A percentile compares a stretch with the other conserved stretches of the same genome.
Conservation (phyloP, 306 rosid species). For the Malus asiatica region DNA sequence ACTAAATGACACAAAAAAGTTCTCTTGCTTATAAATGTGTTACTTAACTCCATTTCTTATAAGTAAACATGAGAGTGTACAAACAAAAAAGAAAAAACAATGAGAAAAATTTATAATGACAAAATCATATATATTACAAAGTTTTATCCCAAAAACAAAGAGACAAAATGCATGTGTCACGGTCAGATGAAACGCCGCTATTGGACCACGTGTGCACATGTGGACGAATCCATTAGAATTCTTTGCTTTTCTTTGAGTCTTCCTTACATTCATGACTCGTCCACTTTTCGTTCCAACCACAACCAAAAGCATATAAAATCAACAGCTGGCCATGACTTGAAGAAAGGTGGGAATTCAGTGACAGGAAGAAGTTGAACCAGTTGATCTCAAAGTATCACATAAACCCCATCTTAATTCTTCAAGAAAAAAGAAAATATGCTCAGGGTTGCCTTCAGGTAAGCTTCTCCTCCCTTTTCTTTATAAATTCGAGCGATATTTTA, state of each 20-base stretch:
- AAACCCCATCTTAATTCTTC: not conserved
- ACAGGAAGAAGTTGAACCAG: not conserved
- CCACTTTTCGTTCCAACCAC: not conserved
- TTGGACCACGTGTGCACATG: not conserved
- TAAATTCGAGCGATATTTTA: not conserved
- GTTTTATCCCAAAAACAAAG: not conserved
- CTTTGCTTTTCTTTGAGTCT: not conserved
- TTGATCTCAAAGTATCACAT: not conserved
- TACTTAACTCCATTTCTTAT: no score
- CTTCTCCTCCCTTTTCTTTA: not conserved
- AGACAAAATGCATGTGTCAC: not conserved
- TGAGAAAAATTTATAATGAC: no score
- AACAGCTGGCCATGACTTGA: not conserved
- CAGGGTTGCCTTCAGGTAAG: constrained; percentile 4
- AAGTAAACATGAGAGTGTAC: no score
- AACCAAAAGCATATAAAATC: not conserved
- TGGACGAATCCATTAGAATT: not conserved
- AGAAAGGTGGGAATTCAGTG: not conserved
- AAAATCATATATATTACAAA: no score
- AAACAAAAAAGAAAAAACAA: no score
- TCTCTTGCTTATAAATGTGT: no score
- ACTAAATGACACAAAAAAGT: no score
- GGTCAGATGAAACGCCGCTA: not conserved
- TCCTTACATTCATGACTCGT: not conserved
- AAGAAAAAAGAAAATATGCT: not conserved